Base-by-base conservation (phyloP, 768 basidiomycete genomes). In the Candolleomyces aberdarensis region DNA sequence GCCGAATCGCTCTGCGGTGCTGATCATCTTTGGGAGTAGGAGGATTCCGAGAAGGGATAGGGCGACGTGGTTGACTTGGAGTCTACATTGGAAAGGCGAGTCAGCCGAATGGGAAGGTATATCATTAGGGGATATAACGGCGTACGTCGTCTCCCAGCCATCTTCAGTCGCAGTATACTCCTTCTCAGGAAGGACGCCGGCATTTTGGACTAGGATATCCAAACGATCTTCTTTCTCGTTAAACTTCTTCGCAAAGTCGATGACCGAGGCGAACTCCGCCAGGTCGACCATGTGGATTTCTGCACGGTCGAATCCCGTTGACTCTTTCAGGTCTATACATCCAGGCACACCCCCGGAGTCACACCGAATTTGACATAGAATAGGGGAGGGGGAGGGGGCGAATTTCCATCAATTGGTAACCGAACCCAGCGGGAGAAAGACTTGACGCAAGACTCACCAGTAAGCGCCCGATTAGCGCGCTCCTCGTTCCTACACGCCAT, bases 41-140 rank as follows among this genome's bases (percentile, higher is more conserved):
- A 74, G 72, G 5, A 84, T 62, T 0, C 74, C 68, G 3, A 83
- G 70, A 0, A 83, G 69, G 6, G 75, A 69, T 7, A 72, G 74
- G 0, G 79, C 70, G 8, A 85, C 66, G 63, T 75, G 63, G 64
- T 84, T 84, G 44, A 81, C 76, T 62, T 85, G 83, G 0, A 83
- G 58, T 10, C 83, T 85, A 53, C 5, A 39, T 7, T 11, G 36
- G 6, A 14, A 10, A 22, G 32, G 26, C 10, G 53, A 46, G 40
- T 40, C 44, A 46, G 13, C 40, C 17, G 36, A 22, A 39, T 31
- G 47, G 4, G 31, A 41, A 26, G 39, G 36, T 31, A 1, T 1
- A 46, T 20, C 6, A 3, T 11, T 1, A 17, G 15, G 17, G 15
- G 44, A 17, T 17, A 55, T 31, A 3, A 57, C 9, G 10, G 66